A percentile compares a stretch with the other conserved stretches of the same genome.
Conservation (phyloP, 164 flowering plant genomes). For the Liquidambar formosana region DNA sequence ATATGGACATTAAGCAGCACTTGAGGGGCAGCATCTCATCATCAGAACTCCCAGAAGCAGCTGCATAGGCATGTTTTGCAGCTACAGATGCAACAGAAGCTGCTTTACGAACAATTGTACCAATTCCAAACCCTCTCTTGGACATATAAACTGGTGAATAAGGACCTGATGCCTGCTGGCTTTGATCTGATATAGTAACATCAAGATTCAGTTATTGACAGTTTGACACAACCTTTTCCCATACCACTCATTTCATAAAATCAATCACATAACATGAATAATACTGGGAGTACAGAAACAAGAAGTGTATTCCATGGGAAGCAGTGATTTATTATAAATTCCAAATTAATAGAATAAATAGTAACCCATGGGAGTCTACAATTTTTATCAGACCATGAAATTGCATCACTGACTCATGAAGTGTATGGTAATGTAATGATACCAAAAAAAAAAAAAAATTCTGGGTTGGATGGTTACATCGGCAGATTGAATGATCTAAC, state of each 20-base stretch:
- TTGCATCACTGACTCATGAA: too few relatives aligned
- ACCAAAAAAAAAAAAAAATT: too few relatives aligned
- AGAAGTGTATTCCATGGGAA: background rate
- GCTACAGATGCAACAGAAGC: conserved; percentile 88
- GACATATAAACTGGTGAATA: conserved; percentile 64
- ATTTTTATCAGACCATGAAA: too few relatives aligned
- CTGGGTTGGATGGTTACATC: too few relatives aligned
- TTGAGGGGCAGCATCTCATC: conserved; percentile 84
- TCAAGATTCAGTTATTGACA: conserved; percentile 6
- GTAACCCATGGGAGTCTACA: too few relatives aligned
- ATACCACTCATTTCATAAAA: background rate
- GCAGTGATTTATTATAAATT: background rate
- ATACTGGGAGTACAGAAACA: background rate
- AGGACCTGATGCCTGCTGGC: conserved; percentile 59
- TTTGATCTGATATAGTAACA: conserved; percentile 64
- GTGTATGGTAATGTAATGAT: too few relatives aligned
- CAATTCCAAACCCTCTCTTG: conserved; percentile 65
- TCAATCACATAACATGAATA: background rate
- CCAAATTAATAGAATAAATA: background rate
- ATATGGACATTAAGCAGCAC: conserved; percentile 94
- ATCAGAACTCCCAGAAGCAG: conserved; percentile 55
- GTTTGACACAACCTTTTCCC: background rate
- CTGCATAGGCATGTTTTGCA: conserved; percentile 92
- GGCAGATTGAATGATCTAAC: too few relatives aligned
- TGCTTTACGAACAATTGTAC: conserved; percentile 82